Conservation (phyloP, 345 rosid genomes). For the Capsella bursapastoris region DNA sequence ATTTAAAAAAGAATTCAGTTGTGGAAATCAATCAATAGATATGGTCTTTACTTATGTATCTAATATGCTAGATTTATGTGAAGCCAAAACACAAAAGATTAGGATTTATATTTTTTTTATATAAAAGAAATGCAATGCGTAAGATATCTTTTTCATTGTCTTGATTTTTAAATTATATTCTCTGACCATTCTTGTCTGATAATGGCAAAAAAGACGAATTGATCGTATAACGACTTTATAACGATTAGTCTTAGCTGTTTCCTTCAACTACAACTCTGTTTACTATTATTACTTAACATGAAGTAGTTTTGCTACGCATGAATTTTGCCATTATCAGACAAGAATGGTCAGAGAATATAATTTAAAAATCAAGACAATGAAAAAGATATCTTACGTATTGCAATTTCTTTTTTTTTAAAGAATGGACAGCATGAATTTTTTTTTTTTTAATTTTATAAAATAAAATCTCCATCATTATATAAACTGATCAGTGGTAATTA, state of each 20-base stretch:
- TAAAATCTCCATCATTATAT: not conserved
- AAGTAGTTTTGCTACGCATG: not conserved
- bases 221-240: not conserved
- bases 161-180: not conserved
- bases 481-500: not conserved
- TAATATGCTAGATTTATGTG: not conserved
- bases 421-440: not conserved
- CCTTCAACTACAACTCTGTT: constrained; percentile 22
- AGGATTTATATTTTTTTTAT: too few relatives aligned
- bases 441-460: too few relatives aligned
- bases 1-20: not conserved
- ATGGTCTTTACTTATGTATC: constrained; percentile 4
- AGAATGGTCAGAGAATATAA: not conserved
- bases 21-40: not conserved
- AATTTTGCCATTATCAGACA: constrained; percentile 3
- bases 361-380: not conserved
- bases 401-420: too few relatives aligned
- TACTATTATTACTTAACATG: constrained; percentile 1
- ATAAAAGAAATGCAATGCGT: not conserved
- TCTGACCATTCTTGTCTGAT: constrained; percentile 20
- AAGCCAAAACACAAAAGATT: not conserved
- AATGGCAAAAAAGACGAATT: not conserved
- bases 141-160: not conserved
- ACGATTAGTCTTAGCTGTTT: constrained; percentile 26
- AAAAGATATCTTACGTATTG: too few relatives aligned